A percentile compares a stretch with the other conserved stretches of the same genome.
These are phyloP conservation scores for Neofusicoccum laricinum DNA, from an alignment of 2,329 filamentous ascomycete species.

Conservation along the genomic window DNA sequence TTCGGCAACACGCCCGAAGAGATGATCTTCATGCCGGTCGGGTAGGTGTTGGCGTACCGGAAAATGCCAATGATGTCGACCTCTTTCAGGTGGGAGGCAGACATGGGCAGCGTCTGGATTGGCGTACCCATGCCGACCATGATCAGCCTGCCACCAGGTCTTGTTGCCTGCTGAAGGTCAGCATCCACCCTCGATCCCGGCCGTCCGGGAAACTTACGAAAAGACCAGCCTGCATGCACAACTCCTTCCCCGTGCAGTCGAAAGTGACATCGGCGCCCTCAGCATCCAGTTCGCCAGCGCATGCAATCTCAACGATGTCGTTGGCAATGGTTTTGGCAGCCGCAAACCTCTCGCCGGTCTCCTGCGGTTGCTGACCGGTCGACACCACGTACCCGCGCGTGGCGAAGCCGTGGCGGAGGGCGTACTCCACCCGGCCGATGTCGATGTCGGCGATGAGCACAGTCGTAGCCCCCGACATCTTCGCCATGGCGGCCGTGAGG, in stretches of 20 bases:
- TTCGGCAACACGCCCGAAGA: conserved; percentile 48
- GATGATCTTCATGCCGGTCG: conserved; percentile 52
- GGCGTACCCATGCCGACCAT: conserved; percentile 59
- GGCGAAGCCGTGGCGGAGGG: conserved; percentile 37
- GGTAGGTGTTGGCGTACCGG: conserved; percentile 55
- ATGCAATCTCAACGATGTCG: conserved; percentile 37
- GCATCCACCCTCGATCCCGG: no score
- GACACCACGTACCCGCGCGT: conserved; percentile 31
- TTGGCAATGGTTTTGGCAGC: conserved; percentile 34
- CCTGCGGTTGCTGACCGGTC: conserved; percentile 6
- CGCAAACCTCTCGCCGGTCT: conserved; percentile 26
- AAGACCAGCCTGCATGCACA: conserved; percentile 42
- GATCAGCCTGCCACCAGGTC: conserved; percentile 51
- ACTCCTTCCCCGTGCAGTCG: conserved; percentile 42
- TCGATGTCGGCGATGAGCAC: conserved; percentile 42
- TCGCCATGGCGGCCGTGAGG: conserved; percentile 40
- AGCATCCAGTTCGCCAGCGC: conserved; percentile 34
- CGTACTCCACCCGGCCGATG: conserved; percentile 38
- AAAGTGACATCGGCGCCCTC: conserved; percentile 41
- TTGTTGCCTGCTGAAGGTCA: conserved; percentile 31
- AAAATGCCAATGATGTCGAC: conserved; percentile 59
- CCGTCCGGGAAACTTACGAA: conserved; percentile 31
- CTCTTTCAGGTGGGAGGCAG: conserved; percentile 54
- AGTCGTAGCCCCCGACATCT: conserved; percentile 39
- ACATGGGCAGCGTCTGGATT: conserved; percentile 53